phyloP scores from a whole-genome alignment of 805 yeast genomes.

The Scheffersomyces ergatensis region DNA sequence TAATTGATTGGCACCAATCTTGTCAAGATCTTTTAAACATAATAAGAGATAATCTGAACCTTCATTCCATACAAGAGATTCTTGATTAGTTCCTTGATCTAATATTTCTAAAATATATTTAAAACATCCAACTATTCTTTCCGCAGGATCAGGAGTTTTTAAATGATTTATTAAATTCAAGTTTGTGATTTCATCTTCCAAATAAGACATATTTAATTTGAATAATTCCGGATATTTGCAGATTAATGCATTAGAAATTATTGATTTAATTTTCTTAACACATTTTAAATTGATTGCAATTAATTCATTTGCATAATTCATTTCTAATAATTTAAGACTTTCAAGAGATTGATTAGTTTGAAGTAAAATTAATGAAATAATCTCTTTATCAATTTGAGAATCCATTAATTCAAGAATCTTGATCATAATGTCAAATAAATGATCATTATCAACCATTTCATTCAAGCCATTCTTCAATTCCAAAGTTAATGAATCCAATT shows the following conservation, averaged over 20 bases:
- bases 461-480: neutral
- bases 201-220: no score
- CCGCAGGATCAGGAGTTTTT: neutral
- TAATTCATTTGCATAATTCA: neutral
- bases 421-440: neutral
- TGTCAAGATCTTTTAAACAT: slow-evolving; percentile 4
- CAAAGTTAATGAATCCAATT: neutral
- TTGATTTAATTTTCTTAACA: neutral
- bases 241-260: neutral
- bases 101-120: slow-evolving; percentile 18
- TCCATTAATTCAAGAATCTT: neutral
- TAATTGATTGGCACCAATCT: slow-evolving; percentile 7
- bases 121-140: slow-evolving; percentile 8
- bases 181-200: no score
- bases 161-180: neutral
- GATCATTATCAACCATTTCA: neutral
- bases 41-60: slow-evolving; percentile 8
- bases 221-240: neutral
- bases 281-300: neutral
- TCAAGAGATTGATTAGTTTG: neutral
- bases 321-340: neutral
- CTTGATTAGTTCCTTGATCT: slow-evolving; percentile 16
- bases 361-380: neutral
- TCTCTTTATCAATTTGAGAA: neutral
- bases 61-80: slow-evolving; percentile 7